Evolutionary conservation across 2,329 filamentous ascomycete genomes (phyloP), one percentile per base, ranked within the genome.

Genomic region (Dothideomycetes sp.): DNA sequence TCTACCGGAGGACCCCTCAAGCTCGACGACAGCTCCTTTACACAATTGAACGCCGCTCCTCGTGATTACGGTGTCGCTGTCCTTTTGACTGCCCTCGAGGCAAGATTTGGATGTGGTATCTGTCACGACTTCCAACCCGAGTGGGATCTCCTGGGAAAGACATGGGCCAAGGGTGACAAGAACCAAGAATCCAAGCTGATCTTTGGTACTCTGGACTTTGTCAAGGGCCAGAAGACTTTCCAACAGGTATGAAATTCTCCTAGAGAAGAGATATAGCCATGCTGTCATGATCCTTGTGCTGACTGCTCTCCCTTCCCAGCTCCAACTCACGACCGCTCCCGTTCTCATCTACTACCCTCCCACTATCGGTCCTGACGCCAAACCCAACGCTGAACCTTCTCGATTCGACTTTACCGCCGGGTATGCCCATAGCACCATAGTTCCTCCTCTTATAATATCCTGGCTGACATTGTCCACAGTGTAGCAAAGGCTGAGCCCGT

Each of bases 111-210:
- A 45, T 98, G 91, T 61, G 70, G 79, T 50, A 70, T 96, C 34
- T 98, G 91, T 63, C 75, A 78, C 38, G 85, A 94, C 39, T 94
- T 98, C 62, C 84, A 94, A 61, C 82, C 88, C 1, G 91, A 98
- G 64, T 98, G 87, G 83, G 84, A 93, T 41, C 63, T 96, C 40
- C 66, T 98, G 41, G 77, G 76, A 40, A 84, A 78, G 62, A 91
- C 84, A 64, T 98, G 91, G 91, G 71, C 72, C 47, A 86, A 83
- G 61, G 87, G 84, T 6, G 84, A 94, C 62, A 85, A 82, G 67
- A 68, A 76, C 45, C 81, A 71, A 39, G 73, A 84, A 50, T 82
- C 79, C 19, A 74, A 81, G 47, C 54, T 94, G 49, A 61, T 96
- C 31, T 93, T 89, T 64, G 81, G 76, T 17, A 89, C 84, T 5